Conservation (phyloP, 495 filamentous ascomycete species). For the Talaromyces ruber region DNA sequence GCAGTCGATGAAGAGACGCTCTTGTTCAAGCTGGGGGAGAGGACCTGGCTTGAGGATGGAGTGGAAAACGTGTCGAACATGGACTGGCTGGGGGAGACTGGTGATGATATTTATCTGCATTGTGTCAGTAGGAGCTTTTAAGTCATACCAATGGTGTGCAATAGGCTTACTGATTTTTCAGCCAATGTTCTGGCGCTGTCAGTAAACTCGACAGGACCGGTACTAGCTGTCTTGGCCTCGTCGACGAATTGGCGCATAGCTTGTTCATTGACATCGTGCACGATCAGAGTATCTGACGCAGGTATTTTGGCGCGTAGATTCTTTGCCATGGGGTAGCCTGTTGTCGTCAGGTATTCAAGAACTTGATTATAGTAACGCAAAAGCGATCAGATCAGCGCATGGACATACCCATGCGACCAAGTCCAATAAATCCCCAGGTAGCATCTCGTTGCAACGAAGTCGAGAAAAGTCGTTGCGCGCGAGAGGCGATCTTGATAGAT, state of each 20-base stretch:
- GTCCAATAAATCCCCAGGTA: conserved; percentile 75
- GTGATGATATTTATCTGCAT: conserved; percentile 66
- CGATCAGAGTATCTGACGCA: conserved; percentile 53
- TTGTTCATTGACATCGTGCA: conserved; percentile 67
- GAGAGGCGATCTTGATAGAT: neutral
- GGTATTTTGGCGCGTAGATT: conserved; percentile 74
- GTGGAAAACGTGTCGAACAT: conserved; percentile 66
- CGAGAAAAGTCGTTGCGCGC: conserved; percentile 41
- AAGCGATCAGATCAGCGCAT: conserved; percentile 4
- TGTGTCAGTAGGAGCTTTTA: neutral
- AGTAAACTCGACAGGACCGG: conserved; percentile 44
- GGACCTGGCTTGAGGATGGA: conserved; percentile 46
- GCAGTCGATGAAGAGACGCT: conserved; percentile 68
- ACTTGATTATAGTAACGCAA: neutral
- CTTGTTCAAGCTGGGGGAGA: conserved; percentile 30
- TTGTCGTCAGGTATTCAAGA: conserved; percentile 2
- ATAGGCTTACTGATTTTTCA: conserved; percentile 60
- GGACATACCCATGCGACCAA: conserved; percentile 76
- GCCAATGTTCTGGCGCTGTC: conserved; percentile 51
- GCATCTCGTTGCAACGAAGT: conserved; percentile 43
- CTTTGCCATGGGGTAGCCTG: conserved; percentile 80
- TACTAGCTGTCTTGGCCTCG: conserved; percentile 41
- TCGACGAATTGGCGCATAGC: conserved; percentile 49
- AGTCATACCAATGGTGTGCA: too few species aligned
- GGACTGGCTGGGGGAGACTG: conserved; percentile 70